These are phyloP conservation scores for Cryptococcus maquisensis DNA, from an alignment of 1,284 basidiomycete genomes.

Conservation along the genomic window DNA sequence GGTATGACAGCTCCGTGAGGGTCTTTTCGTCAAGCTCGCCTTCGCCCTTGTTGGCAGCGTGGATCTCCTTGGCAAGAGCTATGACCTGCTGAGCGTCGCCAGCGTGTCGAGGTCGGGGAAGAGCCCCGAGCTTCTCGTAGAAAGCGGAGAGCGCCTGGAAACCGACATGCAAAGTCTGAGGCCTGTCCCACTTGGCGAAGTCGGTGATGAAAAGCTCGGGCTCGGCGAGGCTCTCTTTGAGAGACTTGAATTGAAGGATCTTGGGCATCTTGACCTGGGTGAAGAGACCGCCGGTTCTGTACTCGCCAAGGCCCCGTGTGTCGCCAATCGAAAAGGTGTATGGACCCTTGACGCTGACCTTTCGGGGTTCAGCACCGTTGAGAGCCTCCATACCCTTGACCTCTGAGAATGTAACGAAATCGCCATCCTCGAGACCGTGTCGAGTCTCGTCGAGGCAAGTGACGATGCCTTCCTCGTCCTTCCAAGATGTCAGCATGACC, in stretches of 20 bases:
- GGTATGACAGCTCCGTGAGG: constrained; percentile 80
- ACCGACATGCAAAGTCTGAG: constrained; percentile 81
- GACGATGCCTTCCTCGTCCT: constrained; percentile 85
- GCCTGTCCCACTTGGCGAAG: constrained; percentile 96
- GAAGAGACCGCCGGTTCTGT: constrained; percentile 89
- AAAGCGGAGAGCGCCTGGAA: constrained; percentile 93
- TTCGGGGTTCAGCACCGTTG: constrained; percentile 86
- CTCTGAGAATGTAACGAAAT: constrained; percentile 97
- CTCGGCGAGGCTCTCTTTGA: constrained; percentile 74
- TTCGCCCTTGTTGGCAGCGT: constrained; percentile 55
- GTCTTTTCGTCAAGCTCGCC: constrained; percentile 69
- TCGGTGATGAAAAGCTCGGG: constrained; percentile 95
- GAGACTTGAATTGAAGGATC: constrained; percentile 88
- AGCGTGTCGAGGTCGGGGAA: constrained; percentile 79
- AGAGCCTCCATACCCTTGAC: constrained; percentile 92
- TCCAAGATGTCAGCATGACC: constrained; percentile 1
- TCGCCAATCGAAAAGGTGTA: constrained; percentile 95
- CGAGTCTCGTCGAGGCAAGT: constrained; percentile 96
- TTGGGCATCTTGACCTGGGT: constrained; percentile 99
- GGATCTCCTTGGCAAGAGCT: constrained; percentile 70
- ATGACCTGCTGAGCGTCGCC: constrained; percentile 74
- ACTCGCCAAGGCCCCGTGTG: constrained; percentile 70
- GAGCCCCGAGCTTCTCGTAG: constrained; percentile 60
- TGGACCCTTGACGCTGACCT: constrained; percentile 85
- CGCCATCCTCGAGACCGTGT: constrained; percentile 96